Percentiles rank a stretch among this genome's conserved stretches.
phyloP scores from a whole-genome alignment of 1,284 basidiomycete species.

The Ganoderma sp. region DNA sequence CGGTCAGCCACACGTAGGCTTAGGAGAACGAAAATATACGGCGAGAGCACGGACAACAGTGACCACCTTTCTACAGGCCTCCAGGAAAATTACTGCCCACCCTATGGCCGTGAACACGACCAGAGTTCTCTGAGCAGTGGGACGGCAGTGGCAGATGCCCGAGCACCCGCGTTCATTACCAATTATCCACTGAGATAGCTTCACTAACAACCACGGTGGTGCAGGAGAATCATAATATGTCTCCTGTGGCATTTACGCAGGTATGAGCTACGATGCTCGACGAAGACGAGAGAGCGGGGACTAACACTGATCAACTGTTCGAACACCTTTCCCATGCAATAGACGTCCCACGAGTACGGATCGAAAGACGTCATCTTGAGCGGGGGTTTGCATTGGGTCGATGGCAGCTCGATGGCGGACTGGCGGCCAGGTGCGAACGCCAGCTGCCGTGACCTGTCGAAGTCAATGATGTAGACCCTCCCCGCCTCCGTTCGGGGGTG shows the following conservation, averaged over 20 bases:
- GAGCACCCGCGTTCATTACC: constrained; percentile 2
- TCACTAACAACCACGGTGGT: background rate
- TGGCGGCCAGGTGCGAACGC: background rate
- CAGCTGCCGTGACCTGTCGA: constrained; percentile 1
- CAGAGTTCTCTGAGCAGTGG: background rate
- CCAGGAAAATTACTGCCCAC: background rate
- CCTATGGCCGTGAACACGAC: background rate
- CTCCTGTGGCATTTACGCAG: background rate
- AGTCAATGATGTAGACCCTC: background rate
- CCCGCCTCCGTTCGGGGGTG: background rate
- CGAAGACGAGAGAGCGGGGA: background rate
- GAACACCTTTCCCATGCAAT: background rate
- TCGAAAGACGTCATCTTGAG: background rate
- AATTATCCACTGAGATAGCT: background rate
- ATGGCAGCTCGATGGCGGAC: background rate
- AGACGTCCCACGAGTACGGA: background rate
- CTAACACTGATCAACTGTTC: background rate
- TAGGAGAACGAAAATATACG: no score
- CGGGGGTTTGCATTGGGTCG: background rate
- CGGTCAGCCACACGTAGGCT: no score
- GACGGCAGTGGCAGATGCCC: background rate
- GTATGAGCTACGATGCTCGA: background rate
- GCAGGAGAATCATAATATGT: background rate
- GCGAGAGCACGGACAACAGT: no score
- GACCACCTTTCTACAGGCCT: no score